Evolutionary conservation across 495 filamentous ascomycete genomes (phyloP).

Genomic region (Halenospora varia): DNA sequence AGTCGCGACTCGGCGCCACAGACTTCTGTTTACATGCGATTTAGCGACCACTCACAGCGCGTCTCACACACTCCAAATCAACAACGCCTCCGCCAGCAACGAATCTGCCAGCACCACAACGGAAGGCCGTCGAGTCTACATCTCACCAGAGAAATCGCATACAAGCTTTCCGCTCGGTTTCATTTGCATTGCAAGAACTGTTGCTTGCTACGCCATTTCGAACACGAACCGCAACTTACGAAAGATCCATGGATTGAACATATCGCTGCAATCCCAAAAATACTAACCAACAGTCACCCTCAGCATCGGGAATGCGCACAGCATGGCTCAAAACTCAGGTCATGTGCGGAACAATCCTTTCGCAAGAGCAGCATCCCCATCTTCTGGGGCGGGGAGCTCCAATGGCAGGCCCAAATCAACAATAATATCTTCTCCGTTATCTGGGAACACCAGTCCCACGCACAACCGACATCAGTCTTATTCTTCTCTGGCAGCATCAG

Average conservation of each 20-base stretch:
- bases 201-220: not conserved
- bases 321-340: conserved; percentile 22
- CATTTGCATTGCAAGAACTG: not conserved
- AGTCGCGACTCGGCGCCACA: not conserved
- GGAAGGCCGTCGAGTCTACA: no score
- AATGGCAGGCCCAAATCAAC: conserved; percentile 67
- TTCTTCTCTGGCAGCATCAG: conserved; percentile 23
- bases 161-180: not conserved
- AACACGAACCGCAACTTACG: not conserved
- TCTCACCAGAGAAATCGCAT: no score
- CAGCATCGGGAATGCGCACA: conserved; percentile 4
- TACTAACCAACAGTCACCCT: not conserved
- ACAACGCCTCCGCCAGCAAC: not conserved
- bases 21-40: conserved; percentile 13
- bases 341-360: conserved; percentile 67
- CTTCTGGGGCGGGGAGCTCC: conserved; percentile 46
- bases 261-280: conserved; percentile 3
- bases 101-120: not conserved
- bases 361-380: conserved; percentile 53
- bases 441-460: conserved; percentile 30
- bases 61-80: not conserved
- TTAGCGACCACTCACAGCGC: conserved; percentile 1
- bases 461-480: conserved; percentile 40
- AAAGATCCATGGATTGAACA: conserved; percentile 11
- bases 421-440: conserved; percentile 54